A percentile compares a stretch with the other conserved stretches of the same genome.
Conservation (phyloP, 805 yeast species). For the Saccharomycopsis sp. region DNA sequence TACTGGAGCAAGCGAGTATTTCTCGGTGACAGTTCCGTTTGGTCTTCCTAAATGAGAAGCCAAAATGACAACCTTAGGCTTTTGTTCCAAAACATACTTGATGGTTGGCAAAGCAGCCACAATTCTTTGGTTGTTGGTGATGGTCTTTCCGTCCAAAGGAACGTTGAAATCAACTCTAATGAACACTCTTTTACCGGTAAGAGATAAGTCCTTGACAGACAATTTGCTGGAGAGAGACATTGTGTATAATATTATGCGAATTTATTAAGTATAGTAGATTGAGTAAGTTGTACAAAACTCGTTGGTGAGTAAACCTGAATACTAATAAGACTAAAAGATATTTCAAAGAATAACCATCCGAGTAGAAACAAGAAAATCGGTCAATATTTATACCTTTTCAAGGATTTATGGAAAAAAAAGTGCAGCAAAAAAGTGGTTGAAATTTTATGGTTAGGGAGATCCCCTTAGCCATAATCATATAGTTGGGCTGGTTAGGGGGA, state of each 20-base stretch:
- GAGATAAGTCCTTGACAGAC: conserved; percentile 84
- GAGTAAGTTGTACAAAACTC: background rate
- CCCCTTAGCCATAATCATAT: too few species aligned
- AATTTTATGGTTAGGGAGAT: too few species aligned
- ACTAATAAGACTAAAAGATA: background rate
- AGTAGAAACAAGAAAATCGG: background rate
- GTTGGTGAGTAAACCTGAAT: background rate
- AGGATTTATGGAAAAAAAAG: background rate
- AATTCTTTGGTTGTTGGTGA: conserved; percentile 99
- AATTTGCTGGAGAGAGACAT: conserved; percentile 95
- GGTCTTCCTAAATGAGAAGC: conserved; percentile 99
- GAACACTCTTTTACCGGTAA: conserved; percentile 90
- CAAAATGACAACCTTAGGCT: conserved; percentile 84
- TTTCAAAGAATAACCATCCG: too few species aligned
- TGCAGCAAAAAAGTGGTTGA: background rate
- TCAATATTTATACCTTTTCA: background rate
- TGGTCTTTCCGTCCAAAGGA: conserved; percentile 90
- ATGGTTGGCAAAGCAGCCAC: conserved; percentile 99
- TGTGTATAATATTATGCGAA: conserved; percentile 5
- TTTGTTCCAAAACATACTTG: conserved; percentile 84
- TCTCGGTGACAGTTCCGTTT: conserved; percentile 81
- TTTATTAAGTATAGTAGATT: background rate
- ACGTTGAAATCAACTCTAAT: conserved; percentile 97
- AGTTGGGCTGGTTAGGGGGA: too few species aligned
- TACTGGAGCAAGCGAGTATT: conserved; percentile 91